Conservation (phyloP, 2,329 filamentous ascomycete species). For the Claviceps fusiformis region DNA sequence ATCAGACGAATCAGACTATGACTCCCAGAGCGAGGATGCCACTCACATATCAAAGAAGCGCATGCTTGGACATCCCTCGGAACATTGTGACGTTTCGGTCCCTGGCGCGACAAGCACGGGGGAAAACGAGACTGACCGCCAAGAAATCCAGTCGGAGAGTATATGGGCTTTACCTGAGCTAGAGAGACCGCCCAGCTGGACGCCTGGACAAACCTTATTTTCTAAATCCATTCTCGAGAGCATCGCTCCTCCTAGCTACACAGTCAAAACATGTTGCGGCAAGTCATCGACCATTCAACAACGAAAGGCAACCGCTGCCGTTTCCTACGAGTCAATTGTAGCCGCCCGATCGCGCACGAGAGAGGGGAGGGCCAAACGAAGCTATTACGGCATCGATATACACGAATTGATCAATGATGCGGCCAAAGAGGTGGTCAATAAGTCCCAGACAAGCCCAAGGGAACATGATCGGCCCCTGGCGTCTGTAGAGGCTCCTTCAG, state of each 20-base stretch:
- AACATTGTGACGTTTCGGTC: neutral
- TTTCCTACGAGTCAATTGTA: conserved; percentile 53
- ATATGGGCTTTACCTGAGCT: neutral
- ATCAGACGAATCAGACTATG: conserved; percentile 13
- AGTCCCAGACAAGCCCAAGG: conserved; percentile 12
- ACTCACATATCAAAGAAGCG: conserved; percentile 17
- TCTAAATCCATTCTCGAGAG: conserved; percentile 14
- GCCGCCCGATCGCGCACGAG: conserved; percentile 53
- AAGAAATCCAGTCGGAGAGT: neutral
- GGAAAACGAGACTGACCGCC: conserved; percentile 3
- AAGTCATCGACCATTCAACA: conserved; percentile 40
- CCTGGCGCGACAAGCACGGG: neutral
- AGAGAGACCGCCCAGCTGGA: conserved; percentile 8
- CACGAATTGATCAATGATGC: conserved; percentile 67
- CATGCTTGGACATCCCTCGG: conserved; percentile 15
- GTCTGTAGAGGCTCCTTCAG: conserved; percentile 26
- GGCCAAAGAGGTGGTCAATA: conserved; percentile 39
- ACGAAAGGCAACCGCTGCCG: conserved; percentile 30
- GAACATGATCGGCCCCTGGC: conserved; percentile 22
- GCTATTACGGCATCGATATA: conserved; percentile 89
- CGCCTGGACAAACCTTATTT: conserved; percentile 14
- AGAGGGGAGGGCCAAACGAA: conserved; percentile 54
- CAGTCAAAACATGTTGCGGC: conserved; percentile 43
- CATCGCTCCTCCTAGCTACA: conserved; percentile 21
- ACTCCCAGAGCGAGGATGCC: conserved; percentile 6